These are phyloP conservation scores for Sporothrix pseudoabietina DNA, from an alignment of 2,329 filamentous ascomycete species.

Conservation along the genomic window DNA sequence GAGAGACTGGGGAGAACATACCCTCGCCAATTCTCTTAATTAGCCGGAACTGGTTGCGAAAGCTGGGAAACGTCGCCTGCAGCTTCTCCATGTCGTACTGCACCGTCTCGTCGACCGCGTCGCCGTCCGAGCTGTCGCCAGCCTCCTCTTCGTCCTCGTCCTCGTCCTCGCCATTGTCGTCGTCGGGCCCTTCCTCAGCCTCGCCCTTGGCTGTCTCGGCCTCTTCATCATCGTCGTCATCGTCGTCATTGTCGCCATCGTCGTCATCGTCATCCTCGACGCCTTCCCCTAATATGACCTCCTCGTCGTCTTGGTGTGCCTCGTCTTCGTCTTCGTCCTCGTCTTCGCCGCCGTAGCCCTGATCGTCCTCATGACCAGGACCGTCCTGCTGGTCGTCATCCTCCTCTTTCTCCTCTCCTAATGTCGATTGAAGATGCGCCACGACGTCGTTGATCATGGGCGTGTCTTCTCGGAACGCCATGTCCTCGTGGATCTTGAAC, in stretches of 20 bases:
- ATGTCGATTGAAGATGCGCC: slow-evolving; percentile 36
- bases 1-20: slow-evolving; percentile 43
- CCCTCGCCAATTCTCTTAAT: slow-evolving; percentile 98
- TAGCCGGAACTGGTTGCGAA: slow-evolving; percentile 79
- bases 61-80: slow-evolving; percentile 78
- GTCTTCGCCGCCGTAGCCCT: slow-evolving; percentile 34
- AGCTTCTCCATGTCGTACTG: slow-evolving; percentile 86
- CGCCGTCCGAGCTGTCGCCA: slow-evolving; percentile 60
- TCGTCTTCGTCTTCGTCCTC: slow-evolving; percentile 52
- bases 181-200: slow-evolving; percentile 41
- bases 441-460: slow-evolving; percentile 52
- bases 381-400: slow-evolving; percentile 38
- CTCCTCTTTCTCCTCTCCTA: slow-evolving; percentile 39
- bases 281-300: slow-evolving; percentile 30
- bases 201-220: slow-evolving; percentile 51
- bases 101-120: slow-evolving; percentile 66
- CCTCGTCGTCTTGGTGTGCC: slow-evolving; percentile 39
- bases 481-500: slow-evolving; percentile 56
- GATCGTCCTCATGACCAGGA: slow-evolving; percentile 34
- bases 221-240: slow-evolving; percentile 36
- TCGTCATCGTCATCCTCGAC: slow-evolving; percentile 39
- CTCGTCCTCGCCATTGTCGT: slow-evolving; percentile 41
- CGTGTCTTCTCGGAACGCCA: slow-evolving; percentile 51
- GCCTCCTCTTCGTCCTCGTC: slow-evolving; percentile 49
- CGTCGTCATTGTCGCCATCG: too few relatives aligned